phyloP scores from a whole-genome alignment of 768 basidiomycete genomes.

The Mycena vulgaris region DNA sequence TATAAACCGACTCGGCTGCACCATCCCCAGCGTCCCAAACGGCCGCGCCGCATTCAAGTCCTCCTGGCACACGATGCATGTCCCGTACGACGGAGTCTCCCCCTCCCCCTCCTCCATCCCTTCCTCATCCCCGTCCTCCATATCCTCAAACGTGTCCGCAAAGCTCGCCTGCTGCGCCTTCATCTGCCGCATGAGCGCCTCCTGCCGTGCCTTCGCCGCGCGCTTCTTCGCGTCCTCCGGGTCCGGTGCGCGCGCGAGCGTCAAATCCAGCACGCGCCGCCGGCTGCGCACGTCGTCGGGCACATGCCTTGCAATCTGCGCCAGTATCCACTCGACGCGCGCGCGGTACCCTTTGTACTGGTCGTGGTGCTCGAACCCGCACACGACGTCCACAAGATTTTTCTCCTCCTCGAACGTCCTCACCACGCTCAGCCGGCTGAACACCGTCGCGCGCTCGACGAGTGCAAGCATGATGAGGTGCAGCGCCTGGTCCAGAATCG shows the following conservation, averaged over 20 bases:
- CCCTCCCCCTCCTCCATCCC: constrained; percentile 67
- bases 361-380: constrained; percentile 83
- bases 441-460: constrained; percentile 75
- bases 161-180: constrained; percentile 93
- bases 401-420: constrained; percentile 72
- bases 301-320: constrained; percentile 68
- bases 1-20: constrained; percentile 91
- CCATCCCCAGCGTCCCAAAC: constrained; percentile 89
- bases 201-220: constrained; percentile 92
- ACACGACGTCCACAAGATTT: constrained; percentile 80
- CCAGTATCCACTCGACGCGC: constrained; percentile 84
- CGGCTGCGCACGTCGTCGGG: constrained; percentile 70
- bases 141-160: constrained; percentile 78
- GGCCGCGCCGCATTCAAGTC: constrained; percentile 80
- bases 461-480: constrained; percentile 90
- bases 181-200: constrained; percentile 96
- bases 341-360: constrained; percentile 81
- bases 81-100: constrained; percentile 77
- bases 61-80: constrained; percentile 99
- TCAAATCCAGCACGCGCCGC: constrained; percentile 59
- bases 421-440: constrained; percentile 70
- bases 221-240: constrained; percentile 82
- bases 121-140: constrained; percentile 81
- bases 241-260: constrained; percentile 56
- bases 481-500: constrained; percentile 90